phyloP scores from a whole-genome alignment of 176 grass and related monocot species.

The Aegilops bicornis region DNA sequence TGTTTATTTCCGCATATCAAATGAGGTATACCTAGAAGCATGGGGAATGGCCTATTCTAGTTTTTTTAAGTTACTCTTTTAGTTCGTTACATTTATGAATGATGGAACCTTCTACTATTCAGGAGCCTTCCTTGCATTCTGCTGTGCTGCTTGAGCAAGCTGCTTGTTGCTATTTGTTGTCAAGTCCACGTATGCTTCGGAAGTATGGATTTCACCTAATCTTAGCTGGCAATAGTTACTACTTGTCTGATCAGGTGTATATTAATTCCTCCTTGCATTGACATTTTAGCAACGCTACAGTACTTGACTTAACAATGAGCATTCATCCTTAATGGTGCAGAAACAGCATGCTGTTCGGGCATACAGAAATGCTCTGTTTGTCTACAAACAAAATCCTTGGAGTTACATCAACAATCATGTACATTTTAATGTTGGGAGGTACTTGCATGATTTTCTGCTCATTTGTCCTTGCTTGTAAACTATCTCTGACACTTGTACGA shows the following conservation, averaged over 20 bases:
- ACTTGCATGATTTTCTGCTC: conserved; percentile 21
- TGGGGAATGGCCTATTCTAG: neutral
- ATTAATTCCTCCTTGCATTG: conserved; percentile 20
- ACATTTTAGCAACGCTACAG: conserved; percentile 14
- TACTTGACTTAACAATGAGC: conserved; percentile 24
- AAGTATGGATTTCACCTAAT: conserved; percentile 99
- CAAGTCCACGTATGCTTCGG: conserved; percentile 82
- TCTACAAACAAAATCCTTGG: conserved; percentile 94
- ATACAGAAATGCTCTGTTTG: conserved; percentile 89
- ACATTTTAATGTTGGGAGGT: conserved; percentile 99
- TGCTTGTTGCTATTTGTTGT: conserved; percentile 78
- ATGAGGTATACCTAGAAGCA: conserved; percentile 61
- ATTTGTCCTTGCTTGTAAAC: conserved; percentile 23
- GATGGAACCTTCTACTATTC: conserved; percentile 29
- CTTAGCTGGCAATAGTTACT: conserved; percentile 88
- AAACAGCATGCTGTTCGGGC: conserved; percentile 88
- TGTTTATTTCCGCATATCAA: conserved; percentile 94
- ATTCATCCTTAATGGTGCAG: conserved; percentile 48
- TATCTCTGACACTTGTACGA: conserved; percentile 30
- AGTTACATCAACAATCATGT: conserved; percentile 98
- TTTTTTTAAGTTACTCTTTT: conserved; percentile 7
- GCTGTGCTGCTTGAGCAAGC: conserved; percentile 98
- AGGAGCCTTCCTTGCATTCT: conserved; percentile 95
- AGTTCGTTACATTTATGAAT: conserved; percentile 26
- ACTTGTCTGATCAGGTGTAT: conserved; percentile 80